Evolutionary conservation across 2,329 filamentous ascomycete genomes (phyloP), one percentile per base, ranked within the genome.

Genomic region (Trichoderma guizhouense): DNA sequence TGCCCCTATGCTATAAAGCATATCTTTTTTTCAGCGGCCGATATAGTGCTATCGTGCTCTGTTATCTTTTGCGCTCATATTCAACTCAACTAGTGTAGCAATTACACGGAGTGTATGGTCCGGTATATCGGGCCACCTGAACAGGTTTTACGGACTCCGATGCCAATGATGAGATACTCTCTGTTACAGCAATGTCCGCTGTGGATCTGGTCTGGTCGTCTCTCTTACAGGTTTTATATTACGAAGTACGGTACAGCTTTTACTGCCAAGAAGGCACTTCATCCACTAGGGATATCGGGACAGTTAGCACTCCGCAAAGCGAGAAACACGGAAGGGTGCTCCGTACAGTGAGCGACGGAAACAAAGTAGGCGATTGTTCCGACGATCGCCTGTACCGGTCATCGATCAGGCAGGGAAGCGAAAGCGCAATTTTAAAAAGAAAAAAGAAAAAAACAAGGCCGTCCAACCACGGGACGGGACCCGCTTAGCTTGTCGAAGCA

Each of bases 351-450:
- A 28, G 32, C 26, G 14, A 32, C 36, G 36, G 28, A 36, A 69
- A 69, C 36, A 61, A 53, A 61, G 21, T 6, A 34, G 30, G 39
- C 12, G 7, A 53, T 61, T 53, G 34, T 62, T 53, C 57, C 67
- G 57, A 69, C 57, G 57, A 69, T 69, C 66, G 12, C n/a, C 34
- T 24, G 53, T 34, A 26, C 65, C 53, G 26, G 34, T 21, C 55
- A 34, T 51, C 28, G 28, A 69, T 53, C 39, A 26, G 47, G 39
- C 55, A 39, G 26, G 28, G 21, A 61, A 36, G 36, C 8, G 28
- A 62, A 18, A 61, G 21, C n/a, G 66, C 39, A 69, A 69, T 69
- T 47, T 68, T n/a, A 62, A 51, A 36, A 60, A 36, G 18, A 9
- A n/a, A 68, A 34, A n/a, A 36, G 32, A 34, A 39, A 8, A 58